Conservation (phyloP, 2,329 filamentous ascomycete genomes). For the Cladophialophora bantiana region DNA sequence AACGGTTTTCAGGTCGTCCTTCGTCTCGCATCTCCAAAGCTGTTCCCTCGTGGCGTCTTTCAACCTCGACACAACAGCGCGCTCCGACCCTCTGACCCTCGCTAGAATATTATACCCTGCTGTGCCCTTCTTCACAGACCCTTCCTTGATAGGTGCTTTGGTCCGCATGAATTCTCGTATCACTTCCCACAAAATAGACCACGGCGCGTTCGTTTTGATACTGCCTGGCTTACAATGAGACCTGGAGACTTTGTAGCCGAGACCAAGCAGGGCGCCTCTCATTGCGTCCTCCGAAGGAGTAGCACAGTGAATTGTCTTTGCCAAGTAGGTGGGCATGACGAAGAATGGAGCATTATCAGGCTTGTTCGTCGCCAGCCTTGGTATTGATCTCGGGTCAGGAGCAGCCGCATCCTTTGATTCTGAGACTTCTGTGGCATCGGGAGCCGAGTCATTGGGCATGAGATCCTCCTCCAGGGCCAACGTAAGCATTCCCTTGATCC, state of each 20-base stretch:
- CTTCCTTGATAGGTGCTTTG: conserved; percentile 76
- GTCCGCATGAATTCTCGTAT: conserved; percentile 92
- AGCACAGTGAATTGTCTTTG: conserved; percentile 77
- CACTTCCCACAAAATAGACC: conserved; percentile 87
- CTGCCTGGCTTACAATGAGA: conserved; percentile 90
- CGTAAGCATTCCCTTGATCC: conserved; percentile 89
- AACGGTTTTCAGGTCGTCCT: conserved; percentile 50
- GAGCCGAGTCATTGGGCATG: conserved; percentile 36
- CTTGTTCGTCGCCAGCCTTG: conserved; percentile 64
- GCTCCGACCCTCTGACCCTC: conserved; percentile 39
- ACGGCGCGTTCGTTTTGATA: conserved; percentile 92
- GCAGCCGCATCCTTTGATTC: conserved; percentile 44
- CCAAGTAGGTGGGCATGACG: conserved; percentile 76
- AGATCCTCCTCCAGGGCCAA: conserved; percentile 81
- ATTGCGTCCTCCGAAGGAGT: conserved; percentile 81
- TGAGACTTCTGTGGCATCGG: conserved; percentile 29
- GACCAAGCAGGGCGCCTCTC: conserved; percentile 77
- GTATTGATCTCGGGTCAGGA: conserved; percentile 47
- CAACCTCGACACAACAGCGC: conserved; percentile 48
- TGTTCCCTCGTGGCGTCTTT: conserved; percentile 48
- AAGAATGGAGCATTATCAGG: conserved; percentile 85
- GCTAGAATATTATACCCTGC: conserved; percentile 75
- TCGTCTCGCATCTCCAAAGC: conserved; percentile 47
- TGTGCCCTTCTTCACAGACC: conserved; percentile 71
- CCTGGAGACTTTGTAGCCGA: conserved; percentile 83